Evolutionary conservation across 2,329 filamentous ascomycete species (phyloP).

Genomic region (Biscogniauxia sp.): DNA sequence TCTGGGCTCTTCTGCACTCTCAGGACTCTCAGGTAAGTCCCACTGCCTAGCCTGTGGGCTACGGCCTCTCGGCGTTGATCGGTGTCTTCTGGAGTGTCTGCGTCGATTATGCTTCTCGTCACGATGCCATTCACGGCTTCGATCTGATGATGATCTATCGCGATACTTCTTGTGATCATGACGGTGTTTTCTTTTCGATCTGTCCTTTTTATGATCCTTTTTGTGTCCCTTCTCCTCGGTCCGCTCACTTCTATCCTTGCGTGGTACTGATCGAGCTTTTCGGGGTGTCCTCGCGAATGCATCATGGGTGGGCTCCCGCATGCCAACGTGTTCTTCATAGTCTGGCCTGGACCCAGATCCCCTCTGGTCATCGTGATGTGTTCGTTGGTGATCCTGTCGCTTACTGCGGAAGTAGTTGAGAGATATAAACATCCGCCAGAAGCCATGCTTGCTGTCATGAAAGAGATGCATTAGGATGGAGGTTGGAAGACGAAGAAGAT

Average conservation of each 20-base stretch:
- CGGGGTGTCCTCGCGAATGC: no score
- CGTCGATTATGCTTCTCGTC: not conserved
- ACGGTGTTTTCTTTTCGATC: not conserved
- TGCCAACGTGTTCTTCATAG: not conserved
- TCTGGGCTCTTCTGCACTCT: not conserved
- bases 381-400: not conserved
- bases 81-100: not conserved
- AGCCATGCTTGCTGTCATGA: not conserved
- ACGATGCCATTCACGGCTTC: not conserved
- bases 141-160: not conserved
- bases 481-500: not conserved
- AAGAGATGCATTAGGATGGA: not conserved
- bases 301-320: no score
- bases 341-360: not conserved
- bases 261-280: no score
- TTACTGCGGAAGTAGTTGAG: not conserved
- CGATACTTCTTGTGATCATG: not conserved
- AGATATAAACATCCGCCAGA: not conserved
- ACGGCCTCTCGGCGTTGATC: not conserved
- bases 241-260: no score
- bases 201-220: not conserved
- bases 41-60: not conserved
- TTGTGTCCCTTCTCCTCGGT: no score
- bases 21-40: not conserved
- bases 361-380: not conserved